These are phyloP conservation scores for Termitomyces sp. DNA, from an alignment of 768 basidiomycete species.

Conservation along the genomic window DNA sequence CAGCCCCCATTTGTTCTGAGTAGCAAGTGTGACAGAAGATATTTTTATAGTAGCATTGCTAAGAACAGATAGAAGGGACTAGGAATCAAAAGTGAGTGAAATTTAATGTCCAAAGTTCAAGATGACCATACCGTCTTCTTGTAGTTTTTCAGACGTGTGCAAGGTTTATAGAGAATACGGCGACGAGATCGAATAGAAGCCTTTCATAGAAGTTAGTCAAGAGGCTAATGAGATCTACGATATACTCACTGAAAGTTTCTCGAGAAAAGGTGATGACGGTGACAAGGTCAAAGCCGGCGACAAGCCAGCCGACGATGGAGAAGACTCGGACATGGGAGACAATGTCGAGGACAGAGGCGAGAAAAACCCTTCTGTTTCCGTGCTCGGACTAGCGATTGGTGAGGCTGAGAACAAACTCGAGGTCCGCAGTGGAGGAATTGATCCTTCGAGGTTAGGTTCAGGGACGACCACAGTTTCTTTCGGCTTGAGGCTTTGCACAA, in stretches of 20 bases:
- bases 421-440: not conserved
- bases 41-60: slow-evolving; percentile 42
- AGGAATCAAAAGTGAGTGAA: not conserved
- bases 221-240: slow-evolving; percentile 17
- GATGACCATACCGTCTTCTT: slow-evolving; percentile 35
- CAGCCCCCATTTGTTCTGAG: slow-evolving; percentile 29
- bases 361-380: slow-evolving; percentile 10
- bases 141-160: slow-evolving; percentile 37
- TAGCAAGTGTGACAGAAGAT: slow-evolving; percentile 45
- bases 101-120: not conserved
- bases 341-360: slow-evolving; percentile 13
- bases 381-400: slow-evolving; percentile 7
- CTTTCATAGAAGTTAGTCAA: slow-evolving; percentile 26
- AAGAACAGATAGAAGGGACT: slow-evolving; percentile 51
- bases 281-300: slow-evolving; percentile 18
- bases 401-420: not conserved
- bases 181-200: slow-evolving; percentile 48
- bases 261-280: slow-evolving; percentile 25
- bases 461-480: not conserved
- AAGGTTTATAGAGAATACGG: slow-evolving; percentile 33
- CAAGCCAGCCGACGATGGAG: slow-evolving; percentile 9
- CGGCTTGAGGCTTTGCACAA: slow-evolving; percentile 25
- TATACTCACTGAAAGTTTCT: slow-evolving; percentile 24
- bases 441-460: not conserved
- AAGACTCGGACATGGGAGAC: slow-evolving; percentile 8